phyloP scores from a whole-genome alignment of 2,329 filamentous ascomycete species.

The Coniella lustricola region DNA sequence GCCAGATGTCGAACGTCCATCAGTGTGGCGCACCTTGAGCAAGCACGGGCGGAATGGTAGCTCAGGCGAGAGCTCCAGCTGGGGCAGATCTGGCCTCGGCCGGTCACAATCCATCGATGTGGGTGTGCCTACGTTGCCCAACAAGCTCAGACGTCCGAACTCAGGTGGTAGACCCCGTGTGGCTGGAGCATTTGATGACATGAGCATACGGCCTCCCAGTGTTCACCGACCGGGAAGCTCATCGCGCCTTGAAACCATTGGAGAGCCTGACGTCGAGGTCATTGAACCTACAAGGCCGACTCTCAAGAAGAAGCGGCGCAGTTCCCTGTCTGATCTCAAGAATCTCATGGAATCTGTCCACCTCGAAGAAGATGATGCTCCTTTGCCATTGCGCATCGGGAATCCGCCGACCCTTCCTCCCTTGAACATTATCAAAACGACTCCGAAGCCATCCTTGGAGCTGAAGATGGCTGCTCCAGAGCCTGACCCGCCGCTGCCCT shows the following conservation, averaged over 20 bases:
- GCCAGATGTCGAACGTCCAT: conserved; percentile 61
- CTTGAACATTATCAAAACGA: background rate
- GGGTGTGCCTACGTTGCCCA: conserved; percentile 41
- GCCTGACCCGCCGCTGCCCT: conserved; percentile 33
- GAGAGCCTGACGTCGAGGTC: conserved; percentile 45
- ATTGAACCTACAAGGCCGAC: conserved; percentile 27
- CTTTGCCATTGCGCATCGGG: background rate
- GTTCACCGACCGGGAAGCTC: conserved; percentile 48
- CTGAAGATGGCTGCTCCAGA: conserved; percentile 18
- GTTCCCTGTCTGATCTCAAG: conserved; percentile 80
- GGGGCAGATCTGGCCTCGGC: conserved; percentile 59
- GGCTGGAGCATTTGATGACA: conserved; percentile 55
- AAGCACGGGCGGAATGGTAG: conserved; percentile 62
- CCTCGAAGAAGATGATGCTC: conserved; percentile 33
- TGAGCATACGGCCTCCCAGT: conserved; percentile 21
- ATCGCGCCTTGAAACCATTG: conserved; percentile 50
- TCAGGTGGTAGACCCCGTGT: conserved; percentile 56
- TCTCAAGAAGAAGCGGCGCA: conserved; percentile 73
- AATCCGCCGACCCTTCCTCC: background rate
- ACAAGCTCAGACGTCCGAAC: conserved; percentile 42
- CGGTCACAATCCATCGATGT: conserved; percentile 75
- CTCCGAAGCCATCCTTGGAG: background rate
- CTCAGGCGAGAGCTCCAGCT: conserved; percentile 53
- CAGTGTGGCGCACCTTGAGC: conserved; percentile 82
- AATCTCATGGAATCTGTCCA: conserved; percentile 55